Base-by-base conservation (phyloP, 2,329 filamentous ascomycete species). In the Fusarium drepaniforme region DNA sequence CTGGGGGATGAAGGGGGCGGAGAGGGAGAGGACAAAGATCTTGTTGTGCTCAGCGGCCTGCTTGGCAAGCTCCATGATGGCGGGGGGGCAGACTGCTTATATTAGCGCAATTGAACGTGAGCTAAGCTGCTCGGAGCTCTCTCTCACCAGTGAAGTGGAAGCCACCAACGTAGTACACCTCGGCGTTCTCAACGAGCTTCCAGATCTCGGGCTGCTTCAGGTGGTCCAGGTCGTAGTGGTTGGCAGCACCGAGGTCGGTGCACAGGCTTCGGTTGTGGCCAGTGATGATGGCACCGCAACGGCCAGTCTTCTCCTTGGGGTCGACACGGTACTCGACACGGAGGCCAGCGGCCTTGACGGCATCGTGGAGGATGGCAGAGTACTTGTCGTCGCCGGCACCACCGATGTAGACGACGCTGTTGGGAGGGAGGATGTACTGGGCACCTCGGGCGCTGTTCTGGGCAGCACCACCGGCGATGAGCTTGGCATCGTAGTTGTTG, bases 381-480 rank as follows among this genome's bases (percentile, higher is more conserved):
- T 97, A 98, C 88, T 98, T 97, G 90, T 99, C 97, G 81, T 96
- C 92, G 77, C 97, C 97, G 68, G 97, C 95, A 81, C 96, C 96
- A 78, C 97, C 97, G 77, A 98, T 90, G 90, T 95, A 99, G 83
- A 97, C 91, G 81, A 97, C 95, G 75, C 94, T 96, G 88, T 98
- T 93, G 71, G 93, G 88, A 37, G 94, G 92, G 67, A 99, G 94
- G 76, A 98, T 92, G 89, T 99, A 99, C 91, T 97, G 94, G 75
- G 96, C 97, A 78, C 97, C 97, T 82, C 97, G 93, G 78, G 97
- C 96, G 64, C 95, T 97, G 90, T 99, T 99, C 88, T 99, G 97
- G 35, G 97, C 97, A 67, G 97, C 97, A 81, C 97, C 97, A 77
- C 97, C 97, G 65, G 97, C 95, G 82, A 98, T 97, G 83, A 98